phyloP scores from a whole-genome alignment of 768 basidiomycete genomes.

The Udeniomyces megalosporus region DNA sequence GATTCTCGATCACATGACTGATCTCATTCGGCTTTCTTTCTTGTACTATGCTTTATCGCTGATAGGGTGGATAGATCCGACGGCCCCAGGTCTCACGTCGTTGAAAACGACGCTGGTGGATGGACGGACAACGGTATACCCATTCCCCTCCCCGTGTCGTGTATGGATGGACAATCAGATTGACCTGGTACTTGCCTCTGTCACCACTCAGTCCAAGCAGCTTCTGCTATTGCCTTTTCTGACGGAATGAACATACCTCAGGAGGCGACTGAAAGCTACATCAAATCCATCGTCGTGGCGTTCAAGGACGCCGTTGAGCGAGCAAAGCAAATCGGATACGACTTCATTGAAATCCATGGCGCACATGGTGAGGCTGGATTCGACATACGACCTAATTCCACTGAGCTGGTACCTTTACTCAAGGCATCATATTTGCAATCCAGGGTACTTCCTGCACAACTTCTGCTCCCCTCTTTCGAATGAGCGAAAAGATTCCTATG shows the following conservation, averaged over 20 bases:
- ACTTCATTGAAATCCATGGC: slow-evolving; percentile 29
- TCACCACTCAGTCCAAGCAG: slow-evolving; percentile 41
- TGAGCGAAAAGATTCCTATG: slow-evolving; percentile 50
- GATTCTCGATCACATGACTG: too few relatives aligned
- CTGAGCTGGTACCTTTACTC: too few relatives aligned
- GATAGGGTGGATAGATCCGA: slow-evolving; percentile 6
- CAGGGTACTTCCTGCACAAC: slow-evolving; percentile 41
- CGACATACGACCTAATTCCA: too few relatives aligned
- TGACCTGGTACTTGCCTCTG: not conserved
- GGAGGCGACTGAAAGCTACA: slow-evolving; percentile 40
- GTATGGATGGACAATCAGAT: too few relatives aligned
- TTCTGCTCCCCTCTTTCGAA: slow-evolving; percentile 67
- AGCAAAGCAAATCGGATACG: slow-evolving; percentile 43
- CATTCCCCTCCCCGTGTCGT: too few relatives aligned
- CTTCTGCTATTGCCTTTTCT: slow-evolving; percentile 44
- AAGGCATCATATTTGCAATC: too few relatives aligned
- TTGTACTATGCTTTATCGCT: too few relatives aligned
- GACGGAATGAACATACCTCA: slow-evolving; percentile 42
- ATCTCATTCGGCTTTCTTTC: too few relatives aligned
- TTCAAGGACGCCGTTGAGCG: slow-evolving; percentile 38
- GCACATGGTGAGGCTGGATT: slow-evolving; percentile 19
- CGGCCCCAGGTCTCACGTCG: slow-evolving; percentile 28
- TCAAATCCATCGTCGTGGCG: slow-evolving; percentile 44
- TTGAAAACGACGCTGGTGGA: slow-evolving; percentile 41
- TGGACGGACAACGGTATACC: slow-evolving; percentile 50